These are phyloP conservation scores for Azolla pinnata DNA, from an alignment of 75 land plant species.

Conservation along the genomic window DNA sequence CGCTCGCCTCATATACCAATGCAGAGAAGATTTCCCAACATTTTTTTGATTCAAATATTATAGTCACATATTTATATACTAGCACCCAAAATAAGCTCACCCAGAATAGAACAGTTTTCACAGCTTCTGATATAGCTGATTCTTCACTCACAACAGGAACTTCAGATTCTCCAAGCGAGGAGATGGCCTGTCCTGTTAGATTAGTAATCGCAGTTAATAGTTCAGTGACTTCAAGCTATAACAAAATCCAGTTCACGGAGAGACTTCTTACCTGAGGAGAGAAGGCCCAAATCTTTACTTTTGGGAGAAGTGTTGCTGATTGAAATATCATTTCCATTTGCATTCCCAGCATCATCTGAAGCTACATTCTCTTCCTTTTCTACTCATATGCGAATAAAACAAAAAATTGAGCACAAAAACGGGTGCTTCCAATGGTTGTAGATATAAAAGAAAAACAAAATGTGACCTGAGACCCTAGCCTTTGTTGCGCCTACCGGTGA, in stretches of 20 bases:
- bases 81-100: constrained; percentile 28
- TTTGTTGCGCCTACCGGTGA: not conserved
- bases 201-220: constrained; percentile 23
- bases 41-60: not conserved
- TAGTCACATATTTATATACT: not conserved
- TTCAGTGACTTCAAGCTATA: constrained; percentile 11
- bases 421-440: not conserved
- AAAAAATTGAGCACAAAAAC: not conserved
- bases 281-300: not conserved
- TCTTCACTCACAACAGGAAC: constrained; percentile 4
- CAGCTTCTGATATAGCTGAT: constrained; percentile 24
- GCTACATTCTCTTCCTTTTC: not conserved
- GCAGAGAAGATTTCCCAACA: not conserved
- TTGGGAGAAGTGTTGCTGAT: constrained; percentile 1
- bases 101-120: constrained; percentile 85
- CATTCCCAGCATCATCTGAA: not conserved
- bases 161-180: constrained; percentile 29
- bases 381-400: not conserved
- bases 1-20: no score
- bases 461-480: not conserved
- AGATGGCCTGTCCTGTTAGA: constrained; percentile 20
- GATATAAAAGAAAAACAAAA: no score
- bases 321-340: constrained; percentile 2
- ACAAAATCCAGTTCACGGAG: not conserved
- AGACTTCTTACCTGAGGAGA: not conserved